These are phyloP conservation scores for Apiotrichum domesticum DNA, from an alignment of 1,284 basidiomycete species.

Conservation along the genomic window DNA sequence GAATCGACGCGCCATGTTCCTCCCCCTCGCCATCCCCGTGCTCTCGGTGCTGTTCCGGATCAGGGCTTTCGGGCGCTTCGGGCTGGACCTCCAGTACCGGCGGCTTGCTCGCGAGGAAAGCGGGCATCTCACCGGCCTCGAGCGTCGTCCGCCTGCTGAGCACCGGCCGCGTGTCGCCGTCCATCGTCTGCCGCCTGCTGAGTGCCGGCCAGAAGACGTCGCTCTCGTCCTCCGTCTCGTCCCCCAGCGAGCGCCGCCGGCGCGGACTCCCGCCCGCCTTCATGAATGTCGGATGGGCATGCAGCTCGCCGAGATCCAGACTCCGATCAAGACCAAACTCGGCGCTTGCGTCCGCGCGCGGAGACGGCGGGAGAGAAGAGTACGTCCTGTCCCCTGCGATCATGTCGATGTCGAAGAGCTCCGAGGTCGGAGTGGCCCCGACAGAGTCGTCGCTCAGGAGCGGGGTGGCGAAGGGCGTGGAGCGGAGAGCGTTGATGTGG, in stretches of 20 bases:
- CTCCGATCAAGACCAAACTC: constrained; percentile 7
- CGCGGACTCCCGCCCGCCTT: background rate
- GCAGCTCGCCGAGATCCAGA: constrained; percentile 3
- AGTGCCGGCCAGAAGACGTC: constrained; percentile 17
- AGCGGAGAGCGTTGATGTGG: background rate
- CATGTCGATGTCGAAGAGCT: constrained; percentile 10
- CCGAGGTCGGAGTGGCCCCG: background rate
- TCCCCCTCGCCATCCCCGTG: background rate
- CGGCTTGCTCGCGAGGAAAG: background rate
- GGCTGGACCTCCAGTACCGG: background rate
- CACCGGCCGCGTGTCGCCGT: background rate
- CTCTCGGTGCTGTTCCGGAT: background rate
- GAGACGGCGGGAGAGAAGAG: constrained; percentile 40
- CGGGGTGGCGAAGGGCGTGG: background rate
- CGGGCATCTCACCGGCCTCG: background rate
- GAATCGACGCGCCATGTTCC: background rate
- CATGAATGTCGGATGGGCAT: background rate
- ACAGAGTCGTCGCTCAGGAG: background rate
- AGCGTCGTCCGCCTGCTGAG: background rate
- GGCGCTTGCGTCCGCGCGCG: constrained; percentile 16
- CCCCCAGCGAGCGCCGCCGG: background rate
- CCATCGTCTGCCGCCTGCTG: constrained; percentile 8
- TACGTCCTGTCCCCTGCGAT: constrained; percentile 22
- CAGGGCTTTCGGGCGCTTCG: background rate
- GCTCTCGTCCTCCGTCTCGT: background rate